Evolutionary conservation across 805 yeast genomes (phyloP).

Genomic region (Suhomyces tanzawaensis): DNA sequence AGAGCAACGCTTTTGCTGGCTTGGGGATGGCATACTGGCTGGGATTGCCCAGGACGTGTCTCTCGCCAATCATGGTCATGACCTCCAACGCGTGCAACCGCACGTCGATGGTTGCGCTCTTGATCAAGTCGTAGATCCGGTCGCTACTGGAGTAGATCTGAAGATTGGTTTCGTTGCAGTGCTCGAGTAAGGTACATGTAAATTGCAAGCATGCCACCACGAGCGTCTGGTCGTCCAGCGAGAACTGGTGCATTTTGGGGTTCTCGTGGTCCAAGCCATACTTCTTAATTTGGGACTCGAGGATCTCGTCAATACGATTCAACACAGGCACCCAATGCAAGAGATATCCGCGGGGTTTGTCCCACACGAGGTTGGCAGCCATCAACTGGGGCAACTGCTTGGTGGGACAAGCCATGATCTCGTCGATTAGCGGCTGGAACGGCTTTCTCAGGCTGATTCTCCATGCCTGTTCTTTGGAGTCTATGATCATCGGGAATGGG

Average conservation of each 20-base stretch:
- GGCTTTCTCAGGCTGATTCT: slow-evolving; percentile 29
- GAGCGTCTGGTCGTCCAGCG: slow-evolving; percentile 44
- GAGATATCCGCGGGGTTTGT: slow-evolving; percentile 64
- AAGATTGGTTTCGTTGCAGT: slow-evolving; percentile 59
- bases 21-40: slow-evolving; percentile 45
- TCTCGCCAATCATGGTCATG: slow-evolving; percentile 57
- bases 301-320: slow-evolving; percentile 68
- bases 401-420: slow-evolving; percentile 35
- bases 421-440: slow-evolving; percentile 26
- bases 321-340: slow-evolving; percentile 75
- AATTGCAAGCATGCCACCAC: slow-evolving; percentile 57
- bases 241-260: slow-evolving; percentile 47
- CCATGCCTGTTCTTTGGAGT: slow-evolving; percentile 27
- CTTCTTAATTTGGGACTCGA: slow-evolving; percentile 52
- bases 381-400: slow-evolving; percentile 42
- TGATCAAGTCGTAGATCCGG: slow-evolving; percentile 55
- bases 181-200: slow-evolving; percentile 60
- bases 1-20: slow-evolving; percentile 42
- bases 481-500: slow-evolving; percentile 37
- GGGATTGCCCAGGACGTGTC: slow-evolving; percentile 48
- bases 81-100: slow-evolving; percentile 60
- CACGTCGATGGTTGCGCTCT: slow-evolving; percentile 58
- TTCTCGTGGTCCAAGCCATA: slow-evolving; percentile 49
- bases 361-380: slow-evolving; percentile 47
- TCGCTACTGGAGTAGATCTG: slow-evolving; percentile 69